Percentiles rank a stretch among this genome's conserved stretches.
Evolutionary conservation across 805 yeast species (phyloP).

Genomic region (Starmerella vaccinii): DNA sequence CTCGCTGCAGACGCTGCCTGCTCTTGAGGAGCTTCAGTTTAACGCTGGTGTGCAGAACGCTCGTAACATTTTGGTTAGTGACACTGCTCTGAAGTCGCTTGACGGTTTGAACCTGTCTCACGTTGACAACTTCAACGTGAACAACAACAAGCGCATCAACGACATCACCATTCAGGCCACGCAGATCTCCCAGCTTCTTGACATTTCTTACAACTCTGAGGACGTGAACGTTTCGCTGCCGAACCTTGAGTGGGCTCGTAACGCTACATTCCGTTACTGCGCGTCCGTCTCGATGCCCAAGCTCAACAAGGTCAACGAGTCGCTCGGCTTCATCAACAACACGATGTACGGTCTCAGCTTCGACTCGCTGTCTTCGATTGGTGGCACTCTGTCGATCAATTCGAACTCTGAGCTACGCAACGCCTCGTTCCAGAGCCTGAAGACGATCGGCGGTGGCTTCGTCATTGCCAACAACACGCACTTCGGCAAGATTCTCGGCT

Average conservation of each 20-base stretch:
- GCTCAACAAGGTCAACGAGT: constrained; percentile 65
- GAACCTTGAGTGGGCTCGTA: constrained; percentile 71
- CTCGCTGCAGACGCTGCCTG: constrained; percentile 76
- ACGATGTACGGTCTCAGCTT: constrained; percentile 36
- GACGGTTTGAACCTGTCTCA: constrained; percentile 33
- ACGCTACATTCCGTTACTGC: constrained; percentile 75
- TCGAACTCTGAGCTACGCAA: constrained; percentile 64
- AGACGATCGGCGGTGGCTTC: constrained; percentile 85
- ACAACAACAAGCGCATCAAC: constrained; percentile 74
- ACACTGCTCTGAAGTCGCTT: constrained; percentile 34
- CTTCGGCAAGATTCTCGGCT: constrained; percentile 56
- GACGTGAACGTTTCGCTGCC: constrained; percentile 47
- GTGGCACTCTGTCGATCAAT: constrained; percentile 67
- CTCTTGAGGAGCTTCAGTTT: constrained; percentile 60
- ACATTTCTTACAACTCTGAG: constrained; percentile 78
- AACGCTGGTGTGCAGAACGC: constrained; percentile 62
- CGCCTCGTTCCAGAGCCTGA: constrained; percentile 59
- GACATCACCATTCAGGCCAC: constrained; percentile 58
- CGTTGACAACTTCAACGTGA: constrained; percentile 45
- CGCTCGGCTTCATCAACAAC: constrained; percentile 71
- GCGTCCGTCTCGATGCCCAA: constrained; percentile 58
- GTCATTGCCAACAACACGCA: constrained; percentile 74
- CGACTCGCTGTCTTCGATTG: constrained; percentile 50
- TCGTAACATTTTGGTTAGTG: constrained; percentile 45
- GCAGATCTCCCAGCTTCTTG: constrained; percentile 62